Conservation (phyloP, 83 land plant species). For the Isoetes engelmannii region DNA sequence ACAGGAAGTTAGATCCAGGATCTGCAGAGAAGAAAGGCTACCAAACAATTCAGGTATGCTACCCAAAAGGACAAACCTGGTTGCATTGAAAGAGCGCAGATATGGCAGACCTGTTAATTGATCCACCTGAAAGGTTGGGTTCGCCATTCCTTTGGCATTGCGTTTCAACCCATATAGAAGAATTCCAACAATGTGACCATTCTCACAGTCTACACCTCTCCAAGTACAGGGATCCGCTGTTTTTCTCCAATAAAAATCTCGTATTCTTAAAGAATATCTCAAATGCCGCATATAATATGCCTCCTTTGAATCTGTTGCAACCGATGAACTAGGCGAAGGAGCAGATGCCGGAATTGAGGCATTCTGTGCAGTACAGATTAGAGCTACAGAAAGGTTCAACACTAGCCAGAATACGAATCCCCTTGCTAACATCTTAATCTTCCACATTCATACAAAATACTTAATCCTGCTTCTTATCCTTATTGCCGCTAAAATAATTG, state of each 20-base stretch:
- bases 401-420: too few species aligned
- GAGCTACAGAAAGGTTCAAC: too few species aligned
- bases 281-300: slow-evolving; percentile 42
- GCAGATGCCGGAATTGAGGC: too few species aligned
- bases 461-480: too few species aligned
- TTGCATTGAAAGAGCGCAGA: slow-evolving; percentile 52
- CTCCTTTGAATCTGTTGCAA: slow-evolving; percentile 22
- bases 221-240: slow-evolving; percentile 65
- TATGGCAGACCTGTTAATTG: slow-evolving; percentile 45
- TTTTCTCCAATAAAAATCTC: slow-evolving; percentile 66
- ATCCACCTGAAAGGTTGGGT: slow-evolving; percentile 70
- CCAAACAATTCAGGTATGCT: slow-evolving; percentile 76
- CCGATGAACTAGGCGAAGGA: too few species aligned
- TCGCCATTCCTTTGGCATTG: slow-evolving; percentile 41
- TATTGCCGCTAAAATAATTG: too few species aligned
- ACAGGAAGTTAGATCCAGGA: slow-evolving; percentile 20
- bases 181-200: slow-evolving; percentile 46
- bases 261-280: slow-evolving; percentile 54
- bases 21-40: slow-evolving; percentile 8
- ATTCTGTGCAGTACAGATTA: too few species aligned
- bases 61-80: slow-evolving; percentile 65
- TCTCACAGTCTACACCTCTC: slow-evolving; percentile 47
- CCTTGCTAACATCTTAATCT: too few species aligned
- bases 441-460: too few species aligned
- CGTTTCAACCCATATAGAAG: slow-evolving; percentile 58